Base-by-base conservation (phyloP, 192 early-diverging fungal species). In the Oehlia diaphana region DNA sequence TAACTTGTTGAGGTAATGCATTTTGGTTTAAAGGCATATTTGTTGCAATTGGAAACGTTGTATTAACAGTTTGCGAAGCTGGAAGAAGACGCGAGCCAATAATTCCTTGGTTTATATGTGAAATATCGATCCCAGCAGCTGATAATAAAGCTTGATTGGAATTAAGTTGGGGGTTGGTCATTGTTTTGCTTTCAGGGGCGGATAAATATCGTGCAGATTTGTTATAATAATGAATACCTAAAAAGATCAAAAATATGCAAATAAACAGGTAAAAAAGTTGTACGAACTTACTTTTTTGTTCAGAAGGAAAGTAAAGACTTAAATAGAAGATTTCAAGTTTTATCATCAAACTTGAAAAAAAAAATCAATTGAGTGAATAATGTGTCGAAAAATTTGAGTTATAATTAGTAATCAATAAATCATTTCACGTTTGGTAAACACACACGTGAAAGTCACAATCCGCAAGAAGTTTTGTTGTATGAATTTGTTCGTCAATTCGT, bases 181-280 rank as follows among this genome's bases (percentile, higher is more conserved):
- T 58, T 47, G 44, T 47, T 58, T 16, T 35, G 28, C 26, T 33
- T 67, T 67, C 28, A 67, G 28, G 65, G 63, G 63, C n/a, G 63
- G 63, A 28, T 35, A 67, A 67, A 67, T 28, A 67, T 67, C 65
- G 65, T 67, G 65, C 65, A 67, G 26, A 67, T 33, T 67, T 67
- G 65, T 67, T 67, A 58, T 21, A 58, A 58, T 19, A 26, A 58
- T 21, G 19, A 58, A 58, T 19, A 19, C 19, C 16, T 58, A 58
- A 58, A 58, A 58, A 58, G 19, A 58, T n/a, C 6, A 58, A 58
- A 58, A 58, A 58, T 7, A 21, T 58, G 53, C 19, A 58, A 58
- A 21, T 21, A 58, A 58, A 58, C 19, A 19, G 5, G 53, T 21
- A 58, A 58, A 58, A 58, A 58, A 58, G 53, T 58, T 19, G 53